These are phyloP conservation scores for Kwoniella newhampshirensis DNA, from an alignment of 768 basidiomycete genomes.

Conservation along the genomic window DNA sequence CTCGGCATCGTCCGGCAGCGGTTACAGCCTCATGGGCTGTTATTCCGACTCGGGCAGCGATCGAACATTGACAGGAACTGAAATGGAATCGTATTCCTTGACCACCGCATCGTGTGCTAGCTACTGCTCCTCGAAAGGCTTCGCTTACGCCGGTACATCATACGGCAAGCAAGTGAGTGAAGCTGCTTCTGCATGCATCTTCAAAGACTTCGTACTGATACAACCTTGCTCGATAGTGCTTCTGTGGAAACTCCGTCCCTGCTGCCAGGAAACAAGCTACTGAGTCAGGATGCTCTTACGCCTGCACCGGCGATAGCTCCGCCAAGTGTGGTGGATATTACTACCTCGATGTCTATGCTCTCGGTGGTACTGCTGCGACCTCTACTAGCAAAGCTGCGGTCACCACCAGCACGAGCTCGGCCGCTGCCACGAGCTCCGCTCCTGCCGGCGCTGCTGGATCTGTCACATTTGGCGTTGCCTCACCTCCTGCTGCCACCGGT, in stretches of 20 bases:
- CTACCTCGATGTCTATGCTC: conserved; percentile 19
- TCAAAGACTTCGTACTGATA: conserved; percentile 2
- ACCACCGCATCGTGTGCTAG: conserved; percentile 22
- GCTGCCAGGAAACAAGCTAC: conserved; percentile 10
- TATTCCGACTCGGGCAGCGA: conserved; percentile 12
- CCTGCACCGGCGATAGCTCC: conserved; percentile 21
- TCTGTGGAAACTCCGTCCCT: conserved; percentile 22
- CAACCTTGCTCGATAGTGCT: conserved; percentile 17
- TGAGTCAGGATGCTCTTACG: conserved; percentile 12
- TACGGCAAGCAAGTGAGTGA: conserved; percentile 17
- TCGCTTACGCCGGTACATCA: conserved; percentile 20
- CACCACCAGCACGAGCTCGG: not conserved
- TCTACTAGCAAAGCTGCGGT: conserved; percentile 1
- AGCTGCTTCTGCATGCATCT: not conserved
- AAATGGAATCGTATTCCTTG: conserved; percentile 9
- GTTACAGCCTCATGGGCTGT: conserved; percentile 14
- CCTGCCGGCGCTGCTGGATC: not conserved
- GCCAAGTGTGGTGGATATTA: conserved; percentile 25
- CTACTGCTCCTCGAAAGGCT: conserved; percentile 22
- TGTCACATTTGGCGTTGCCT: conserved; percentile 21
- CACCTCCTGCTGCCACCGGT: conserved; percentile 23
- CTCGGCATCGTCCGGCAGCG: not conserved
- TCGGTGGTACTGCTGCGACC: not conserved
- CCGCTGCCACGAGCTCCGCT: not conserved
- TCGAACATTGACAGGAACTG: not conserved